Evolutionary conservation across 805 yeast genomes (phyloP).

Genomic region (Spathaspora gorwiae): DNA sequence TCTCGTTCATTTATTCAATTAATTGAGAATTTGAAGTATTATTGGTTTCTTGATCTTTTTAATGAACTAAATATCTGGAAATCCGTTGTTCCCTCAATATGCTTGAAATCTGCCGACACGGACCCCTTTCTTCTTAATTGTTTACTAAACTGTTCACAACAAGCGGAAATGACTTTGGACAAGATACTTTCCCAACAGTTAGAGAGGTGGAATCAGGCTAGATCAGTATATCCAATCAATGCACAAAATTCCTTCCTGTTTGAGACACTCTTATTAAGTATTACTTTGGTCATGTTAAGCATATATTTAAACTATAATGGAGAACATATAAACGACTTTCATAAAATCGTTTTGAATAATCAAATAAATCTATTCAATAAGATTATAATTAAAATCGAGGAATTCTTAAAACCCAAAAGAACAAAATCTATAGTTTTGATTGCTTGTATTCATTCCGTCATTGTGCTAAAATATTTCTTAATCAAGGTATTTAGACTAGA

Average conservation of each 20-base stretch:
- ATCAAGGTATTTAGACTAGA: conserved; percentile 8
- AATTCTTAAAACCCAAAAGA: conserved; percentile 4
- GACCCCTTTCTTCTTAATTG: conserved; percentile 20
- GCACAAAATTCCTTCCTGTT: conserved; percentile 13
- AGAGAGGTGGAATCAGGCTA: conserved; percentile 17
- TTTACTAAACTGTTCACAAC: conserved; percentile 25
- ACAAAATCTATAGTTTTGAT: conserved; percentile 17
- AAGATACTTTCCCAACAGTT: conserved; percentile 18
- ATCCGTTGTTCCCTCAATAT: conserved; percentile 25
- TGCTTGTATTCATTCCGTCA: conserved; percentile 27
- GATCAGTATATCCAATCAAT: conserved; percentile 5
- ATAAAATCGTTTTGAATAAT: conserved; percentile 14
- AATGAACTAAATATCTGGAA: conserved; percentile 38
- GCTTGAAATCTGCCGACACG: conserved; percentile 14
- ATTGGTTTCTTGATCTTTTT: conserved; percentile 37
- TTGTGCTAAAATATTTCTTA: conserved; percentile 25
- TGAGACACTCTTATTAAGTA: conserved; percentile 27
- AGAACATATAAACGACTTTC: conserved; percentile 4
- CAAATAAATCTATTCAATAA: conserved; percentile 30
- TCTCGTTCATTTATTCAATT: conserved; percentile 17
- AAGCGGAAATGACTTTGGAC: conserved; percentile 5
- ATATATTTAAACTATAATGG: conserved; percentile 9
- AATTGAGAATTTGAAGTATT: conserved; percentile 30
- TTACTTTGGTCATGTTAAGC: conserved; percentile 24
- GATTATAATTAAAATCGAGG: conserved; percentile 17